Evolutionary conservation across 2,329 filamentous ascomycete genomes (phyloP), one percentile per base, ranked within the genome.

Genomic region (Colletotrichum endophyticum): DNA sequence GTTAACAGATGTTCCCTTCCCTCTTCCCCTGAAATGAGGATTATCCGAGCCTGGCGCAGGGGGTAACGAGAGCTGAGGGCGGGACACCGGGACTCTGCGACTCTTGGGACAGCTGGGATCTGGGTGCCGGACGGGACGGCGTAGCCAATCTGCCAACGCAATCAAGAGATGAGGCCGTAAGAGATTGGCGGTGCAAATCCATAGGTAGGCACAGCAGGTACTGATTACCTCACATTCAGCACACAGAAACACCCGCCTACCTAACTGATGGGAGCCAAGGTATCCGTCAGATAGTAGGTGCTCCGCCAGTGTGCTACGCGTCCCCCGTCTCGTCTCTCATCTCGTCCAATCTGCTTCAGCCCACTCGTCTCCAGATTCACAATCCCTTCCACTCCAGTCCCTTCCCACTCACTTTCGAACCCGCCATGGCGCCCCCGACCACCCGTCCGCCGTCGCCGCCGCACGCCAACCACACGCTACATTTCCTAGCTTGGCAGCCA

Each of bases 11-110:
- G 22, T n/a, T 62, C 59, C 39, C 63, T 56, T 44, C 32, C 39
- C n/a, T 56, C 28, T 36, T 27, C 62, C 62, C 70, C 74, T 76
- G 57, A 76, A 76, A 76, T 76, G 66, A 76, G 66, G 74, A 76
- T 76, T 73, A 66, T 70, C 74, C 74, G 64, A 61, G 28, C 64
- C 64, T 76, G 70, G 49, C 64, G 64, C 66, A 76, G 66, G 74
- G 74, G 74, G 56, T 15, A 16, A 62, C 44, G 44, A 53, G 44
- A 53, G 44, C 44, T 53, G 30, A 19, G 39, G 66, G 53, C 30
- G 19, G 16, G 30, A 71, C 66, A 67, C 39, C 30, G 56, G 25
- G 56, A 59, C 56, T 28, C 56, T 68, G 49, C 28, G 32, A 59
- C 53, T 61, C 13, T 16, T 19, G 64, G 56, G 22, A 63, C 59